Percentiles rank a stretch among this genome's conserved stretches.
These are phyloP conservation scores for Phtheirospermum japonicum DNA, from an alignment of 257 asterid species.

Conservation along the genomic window DNA sequence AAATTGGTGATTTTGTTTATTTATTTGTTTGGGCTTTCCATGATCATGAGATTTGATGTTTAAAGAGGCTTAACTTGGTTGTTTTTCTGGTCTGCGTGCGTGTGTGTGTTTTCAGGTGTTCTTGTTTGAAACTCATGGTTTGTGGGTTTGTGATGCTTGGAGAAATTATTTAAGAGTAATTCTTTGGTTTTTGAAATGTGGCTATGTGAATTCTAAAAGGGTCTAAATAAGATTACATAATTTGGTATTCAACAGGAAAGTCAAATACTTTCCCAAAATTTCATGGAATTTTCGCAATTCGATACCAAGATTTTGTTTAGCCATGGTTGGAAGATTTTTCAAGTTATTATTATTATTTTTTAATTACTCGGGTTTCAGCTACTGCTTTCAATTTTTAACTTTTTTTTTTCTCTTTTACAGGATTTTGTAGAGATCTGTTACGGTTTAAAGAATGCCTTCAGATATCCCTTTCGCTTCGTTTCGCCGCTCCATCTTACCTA, in stretches of 20 bases:
- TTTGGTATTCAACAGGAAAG: constrained; percentile 5
- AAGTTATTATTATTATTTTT: background rate
- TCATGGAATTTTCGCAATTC: background rate
- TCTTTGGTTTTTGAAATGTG: constrained; percentile 21
- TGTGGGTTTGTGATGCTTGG: constrained; percentile 10
- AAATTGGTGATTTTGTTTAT: background rate
- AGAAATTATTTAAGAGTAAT: constrained; percentile 5
- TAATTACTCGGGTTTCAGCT: constrained; percentile 13
- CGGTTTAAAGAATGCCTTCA: constrained; percentile 61
- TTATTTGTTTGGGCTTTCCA: background rate
- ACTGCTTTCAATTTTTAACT: background rate
- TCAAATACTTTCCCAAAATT: background rate
- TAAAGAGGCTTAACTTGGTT: constrained; percentile 4
- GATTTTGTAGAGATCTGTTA: constrained; percentile 31
- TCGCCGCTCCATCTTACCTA: constrained; percentile 67
- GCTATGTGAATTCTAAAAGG: constrained; percentile 15
- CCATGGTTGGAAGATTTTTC: background rate
- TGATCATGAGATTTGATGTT: constrained; percentile 24
- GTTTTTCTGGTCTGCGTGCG: constrained; percentile 7
- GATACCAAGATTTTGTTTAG: constrained; percentile 15
- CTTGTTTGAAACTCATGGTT: constrained; percentile 16
- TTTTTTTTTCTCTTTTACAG: constrained; percentile 13
- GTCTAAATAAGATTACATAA: background rate
- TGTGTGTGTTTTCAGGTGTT: constrained; percentile 14
- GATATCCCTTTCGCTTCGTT: constrained; percentile 67